These are phyloP conservation scores for Ceratorhiza oryzae-sativae DNA, from an alignment of 1,284 basidiomycete genomes.

Conservation along the genomic window DNA sequence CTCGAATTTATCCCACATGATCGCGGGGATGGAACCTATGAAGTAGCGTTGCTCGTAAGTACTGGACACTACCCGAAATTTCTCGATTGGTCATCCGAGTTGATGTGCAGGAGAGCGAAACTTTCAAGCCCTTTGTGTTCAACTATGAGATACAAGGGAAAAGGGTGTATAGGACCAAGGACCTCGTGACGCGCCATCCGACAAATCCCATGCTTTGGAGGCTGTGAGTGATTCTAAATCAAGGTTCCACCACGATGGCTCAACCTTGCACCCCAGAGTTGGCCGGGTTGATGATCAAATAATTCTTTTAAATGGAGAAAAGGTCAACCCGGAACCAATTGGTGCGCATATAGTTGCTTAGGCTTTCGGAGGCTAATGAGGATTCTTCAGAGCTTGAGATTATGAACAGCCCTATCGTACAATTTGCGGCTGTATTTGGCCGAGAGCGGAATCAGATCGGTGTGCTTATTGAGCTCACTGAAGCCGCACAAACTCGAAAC, in stretches of 20 bases:
- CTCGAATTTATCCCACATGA: neutral
- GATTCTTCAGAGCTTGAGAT: constrained; percentile 45
- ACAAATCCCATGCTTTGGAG: constrained; percentile 25
- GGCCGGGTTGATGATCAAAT: constrained; percentile 42
- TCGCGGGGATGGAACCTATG: neutral
- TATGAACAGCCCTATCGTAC: constrained; percentile 51
- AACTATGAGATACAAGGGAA: constrained; percentile 24
- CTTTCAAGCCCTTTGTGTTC: constrained; percentile 13
- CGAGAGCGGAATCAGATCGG: constrained; percentile 56
- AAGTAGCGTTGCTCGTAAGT: constrained; percentile 32
- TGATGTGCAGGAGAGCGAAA: too few relatives aligned
- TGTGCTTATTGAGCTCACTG: constrained; percentile 54
- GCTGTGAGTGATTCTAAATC: constrained; percentile 3
- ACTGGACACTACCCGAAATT: neutral
- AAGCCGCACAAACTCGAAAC: constrained; percentile 49
- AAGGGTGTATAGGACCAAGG: constrained; percentile 37
- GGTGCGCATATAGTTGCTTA: constrained; percentile 46
- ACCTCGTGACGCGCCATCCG: constrained; percentile 37
- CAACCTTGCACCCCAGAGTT: neutral
- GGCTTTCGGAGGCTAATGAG: constrained; percentile 45
- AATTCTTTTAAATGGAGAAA: constrained; percentile 40
- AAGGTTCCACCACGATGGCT: too few relatives aligned
- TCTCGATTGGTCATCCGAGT: too few relatives aligned
- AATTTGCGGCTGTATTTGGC: constrained; percentile 53
- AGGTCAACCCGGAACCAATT: constrained; percentile 55